Evolutionary conservation across 129 eudicot species (phyloP).

Genomic region (Calendula officinalis): DNA sequence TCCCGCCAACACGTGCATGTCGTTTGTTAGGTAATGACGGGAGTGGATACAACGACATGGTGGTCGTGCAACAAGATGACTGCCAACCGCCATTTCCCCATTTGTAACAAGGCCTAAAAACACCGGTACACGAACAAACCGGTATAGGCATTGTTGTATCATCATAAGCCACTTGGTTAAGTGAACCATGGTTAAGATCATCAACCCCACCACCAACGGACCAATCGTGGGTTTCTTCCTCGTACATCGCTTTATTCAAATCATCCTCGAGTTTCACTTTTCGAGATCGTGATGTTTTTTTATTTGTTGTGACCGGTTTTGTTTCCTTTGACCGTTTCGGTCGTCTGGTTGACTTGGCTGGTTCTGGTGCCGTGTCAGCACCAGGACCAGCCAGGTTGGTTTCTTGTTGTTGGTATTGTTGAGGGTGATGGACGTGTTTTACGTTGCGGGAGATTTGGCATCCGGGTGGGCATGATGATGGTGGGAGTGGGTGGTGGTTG

Average conservation of each 20-base stretch:
- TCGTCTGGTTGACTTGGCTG: slow-evolving; percentile 42
- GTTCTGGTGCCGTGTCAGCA: slow-evolving; percentile 41
- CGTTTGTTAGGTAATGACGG: slow-evolving; percentile 83
- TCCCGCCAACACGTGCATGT: slow-evolving; percentile 84
- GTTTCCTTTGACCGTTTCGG: slow-evolving; percentile 60
- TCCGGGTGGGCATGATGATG: slow-evolving; percentile 63
- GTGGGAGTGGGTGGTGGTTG: slow-evolving; percentile 20
- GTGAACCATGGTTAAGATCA: slow-evolving; percentile 56
- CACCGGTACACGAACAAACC: slow-evolving; percentile 86
- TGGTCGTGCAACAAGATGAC: slow-evolving; percentile 83
- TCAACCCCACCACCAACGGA: slow-evolving; percentile 42
- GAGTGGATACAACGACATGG: slow-evolving; percentile 78
- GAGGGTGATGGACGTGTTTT: slow-evolving; percentile 86
- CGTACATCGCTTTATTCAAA: slow-evolving; percentile 54
- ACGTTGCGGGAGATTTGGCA: slow-evolving; percentile 77
- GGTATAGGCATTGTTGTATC: slow-evolving; percentile 91
- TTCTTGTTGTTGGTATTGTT: slow-evolving; percentile 50
- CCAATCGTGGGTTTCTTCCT: slow-evolving; percentile 48
- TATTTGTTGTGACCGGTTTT: slow-evolving; percentile 38
- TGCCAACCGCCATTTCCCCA: slow-evolving; percentile 97
- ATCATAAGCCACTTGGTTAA: slow-evolving; percentile 77
- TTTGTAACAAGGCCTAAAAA: slow-evolving; percentile 78
- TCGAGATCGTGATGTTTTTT: slow-evolving; percentile 49
- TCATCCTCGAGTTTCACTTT: slow-evolving; percentile 79
- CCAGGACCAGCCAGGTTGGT: slow-evolving; percentile 36